A percentile compares a stretch with the other conserved stretches of the same genome.
phyloP scores from a whole-genome alignment of 2,329 filamentous ascomycete species.

The Seiridium unicorne region DNA sequence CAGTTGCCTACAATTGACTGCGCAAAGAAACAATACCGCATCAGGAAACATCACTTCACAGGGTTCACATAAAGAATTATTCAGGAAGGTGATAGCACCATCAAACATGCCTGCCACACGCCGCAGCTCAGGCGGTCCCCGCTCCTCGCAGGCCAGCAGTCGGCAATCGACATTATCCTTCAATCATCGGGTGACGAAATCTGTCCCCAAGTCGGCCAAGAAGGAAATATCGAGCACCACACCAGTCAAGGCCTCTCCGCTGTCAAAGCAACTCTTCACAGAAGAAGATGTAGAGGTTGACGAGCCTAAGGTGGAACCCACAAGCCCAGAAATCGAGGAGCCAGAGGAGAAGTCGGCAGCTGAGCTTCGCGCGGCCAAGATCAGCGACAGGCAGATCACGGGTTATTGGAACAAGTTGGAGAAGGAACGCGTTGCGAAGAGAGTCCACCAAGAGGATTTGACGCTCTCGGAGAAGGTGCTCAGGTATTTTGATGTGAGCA shows the following conservation, averaged over 20 bases:
- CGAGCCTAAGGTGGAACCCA: conserved; percentile 19
- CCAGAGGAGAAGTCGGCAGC: conserved; percentile 42
- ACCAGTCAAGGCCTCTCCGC: conserved; percentile 16
- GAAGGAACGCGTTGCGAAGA: conserved; percentile 60
- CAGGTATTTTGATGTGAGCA: conserved; percentile 88
- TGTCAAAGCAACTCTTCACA: conserved; percentile 19
- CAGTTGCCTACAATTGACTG: not conserved
- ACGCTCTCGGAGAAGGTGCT: conserved; percentile 79
- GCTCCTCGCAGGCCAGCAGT: conserved; percentile 26
- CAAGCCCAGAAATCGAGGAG: conserved; percentile 13
- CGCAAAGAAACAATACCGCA: no score
- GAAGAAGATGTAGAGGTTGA: conserved; percentile 21
- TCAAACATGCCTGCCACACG: conserved; percentile 10
- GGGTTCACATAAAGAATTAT: not conserved
- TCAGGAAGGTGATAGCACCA: not conserved
- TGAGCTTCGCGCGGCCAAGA: conserved; percentile 59
- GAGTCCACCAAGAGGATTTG: conserved; percentile 77
- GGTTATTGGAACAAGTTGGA: conserved; percentile 79
- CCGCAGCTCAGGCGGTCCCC: conserved; percentile 24
- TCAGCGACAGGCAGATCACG: conserved; percentile 68
- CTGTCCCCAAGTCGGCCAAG: conserved; percentile 46
- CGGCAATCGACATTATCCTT: conserved; percentile 59
- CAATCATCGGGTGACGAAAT: conserved; percentile 56
- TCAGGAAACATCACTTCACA: not conserved
- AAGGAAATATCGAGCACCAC: conserved; percentile 28